A percentile compares a stretch with the other conserved stretches of the same genome.
phyloP scores from a whole-genome alignment of 768 basidiomycete species.

The Lactarius psammicola region DNA sequence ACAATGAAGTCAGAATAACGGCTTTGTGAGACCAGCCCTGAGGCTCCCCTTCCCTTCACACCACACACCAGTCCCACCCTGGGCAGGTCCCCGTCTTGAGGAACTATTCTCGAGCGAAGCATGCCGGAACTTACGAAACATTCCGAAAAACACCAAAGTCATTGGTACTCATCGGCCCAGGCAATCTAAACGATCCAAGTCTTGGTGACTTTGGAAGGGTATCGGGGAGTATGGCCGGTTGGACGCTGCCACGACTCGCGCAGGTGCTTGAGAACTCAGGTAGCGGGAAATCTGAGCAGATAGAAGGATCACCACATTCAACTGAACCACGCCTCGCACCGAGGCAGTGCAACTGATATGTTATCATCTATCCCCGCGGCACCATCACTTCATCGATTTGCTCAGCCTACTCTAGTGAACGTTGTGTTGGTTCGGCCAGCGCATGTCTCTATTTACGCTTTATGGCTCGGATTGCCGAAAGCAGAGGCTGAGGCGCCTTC shows the following conservation, averaged over 20 bases:
- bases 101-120: background rate
- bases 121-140: background rate
- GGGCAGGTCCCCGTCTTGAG: background rate
- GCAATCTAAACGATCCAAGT: background rate
- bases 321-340: background rate
- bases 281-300: background rate
- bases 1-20: background rate
- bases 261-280: too few species aligned
- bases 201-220: background rate
- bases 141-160: background rate
- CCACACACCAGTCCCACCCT: background rate
- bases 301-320: background rate
- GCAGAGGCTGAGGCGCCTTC: background rate
- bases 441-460: background rate
- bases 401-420: background rate
- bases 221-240: background rate
- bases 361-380: background rate
- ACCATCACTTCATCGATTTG: background rate
- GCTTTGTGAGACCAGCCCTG: background rate
- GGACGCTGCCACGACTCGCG: too few species aligned
- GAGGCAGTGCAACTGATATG: background rate
- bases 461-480: background rate
- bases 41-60: background rate
- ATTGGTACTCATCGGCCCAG: background rate
- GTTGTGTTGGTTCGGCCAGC: background rate